Evolutionary conservation across 1,284 basidiomycete species (phyloP).

Genomic region (Fomes fomentarius): DNA sequence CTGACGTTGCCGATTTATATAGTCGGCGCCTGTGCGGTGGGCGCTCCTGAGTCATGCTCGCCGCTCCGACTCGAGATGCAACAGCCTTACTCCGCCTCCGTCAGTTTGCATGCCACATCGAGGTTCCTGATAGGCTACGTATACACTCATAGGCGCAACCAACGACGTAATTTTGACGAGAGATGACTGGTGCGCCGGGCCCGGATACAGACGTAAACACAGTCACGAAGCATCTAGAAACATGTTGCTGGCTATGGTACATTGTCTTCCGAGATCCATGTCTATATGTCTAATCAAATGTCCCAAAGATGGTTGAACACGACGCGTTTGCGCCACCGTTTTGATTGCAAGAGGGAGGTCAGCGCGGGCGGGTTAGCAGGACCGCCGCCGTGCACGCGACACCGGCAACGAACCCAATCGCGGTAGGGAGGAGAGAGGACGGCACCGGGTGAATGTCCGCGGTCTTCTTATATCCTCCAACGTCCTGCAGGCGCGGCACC

Average conservation of each 20-base stretch:
- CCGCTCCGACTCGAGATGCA: conserved; percentile 12
- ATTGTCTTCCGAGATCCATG: conserved; percentile 1
- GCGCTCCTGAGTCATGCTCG: conserved; percentile 24
- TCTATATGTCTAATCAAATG: conserved; percentile 6
- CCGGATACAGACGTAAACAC: not conserved
- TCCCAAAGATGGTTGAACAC: not conserved
- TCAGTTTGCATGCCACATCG: not conserved
- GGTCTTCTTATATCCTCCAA: conserved; percentile 38
- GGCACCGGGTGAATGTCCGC: conserved; percentile 6
- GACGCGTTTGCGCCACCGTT: not conserved
- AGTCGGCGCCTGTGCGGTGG: conserved; percentile 8
- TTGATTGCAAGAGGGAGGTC: not conserved
- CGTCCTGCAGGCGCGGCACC: conserved; percentile 51
- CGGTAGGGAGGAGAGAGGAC: conserved; percentile 27
- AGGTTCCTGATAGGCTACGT: not conserved
- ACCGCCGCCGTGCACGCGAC: conserved; percentile 30
- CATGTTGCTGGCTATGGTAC: conserved; percentile 2
- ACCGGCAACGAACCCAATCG: conserved; percentile 40
- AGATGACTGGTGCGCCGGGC: not conserved
- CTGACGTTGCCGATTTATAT: conserved; percentile 26
- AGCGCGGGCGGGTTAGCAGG: conserved; percentile 24
- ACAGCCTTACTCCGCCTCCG: conserved; percentile 20
- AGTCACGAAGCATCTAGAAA: conserved; percentile 13
- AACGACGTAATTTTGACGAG: not conserved
- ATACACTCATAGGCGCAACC: too few species aligned